Conservation (phyloP, 1,284 basidiomycete species). For the Cutaneotrichosporon sp. region DNA sequence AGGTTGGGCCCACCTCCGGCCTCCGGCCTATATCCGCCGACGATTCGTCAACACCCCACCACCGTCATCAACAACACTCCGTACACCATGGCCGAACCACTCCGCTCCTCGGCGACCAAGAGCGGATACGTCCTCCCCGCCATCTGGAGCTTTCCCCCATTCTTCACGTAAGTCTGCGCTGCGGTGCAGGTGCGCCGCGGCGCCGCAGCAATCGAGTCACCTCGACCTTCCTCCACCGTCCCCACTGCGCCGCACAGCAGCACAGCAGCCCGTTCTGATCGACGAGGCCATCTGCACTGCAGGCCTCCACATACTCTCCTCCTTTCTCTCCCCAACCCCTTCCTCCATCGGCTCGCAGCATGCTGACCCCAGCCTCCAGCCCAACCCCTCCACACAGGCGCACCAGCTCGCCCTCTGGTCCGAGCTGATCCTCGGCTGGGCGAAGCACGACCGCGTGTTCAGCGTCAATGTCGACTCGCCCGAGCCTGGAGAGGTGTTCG, state of each 20-base stretch:
- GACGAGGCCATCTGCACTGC: too few species aligned
- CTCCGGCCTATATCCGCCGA: not conserved
- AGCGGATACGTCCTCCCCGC: conserved; percentile 55
- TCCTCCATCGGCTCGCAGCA: not conserved
- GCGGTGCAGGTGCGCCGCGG: too few species aligned
- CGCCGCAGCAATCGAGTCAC: too few species aligned
- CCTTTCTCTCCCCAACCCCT: not conserved
- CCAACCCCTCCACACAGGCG: conserved; percentile 55
- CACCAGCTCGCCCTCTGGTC: conserved; percentile 58
- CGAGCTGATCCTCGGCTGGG: conserved; percentile 54
- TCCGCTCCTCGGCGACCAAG: conserved; percentile 30
- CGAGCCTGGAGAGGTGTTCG: conserved; percentile 44
- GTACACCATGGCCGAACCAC: not conserved
- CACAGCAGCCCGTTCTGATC: too few species aligned
- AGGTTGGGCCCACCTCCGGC: not conserved
- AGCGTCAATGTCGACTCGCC: conserved; percentile 48
- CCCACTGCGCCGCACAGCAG: too few species aligned
- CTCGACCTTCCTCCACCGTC: not conserved
- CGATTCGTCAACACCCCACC: not conserved
- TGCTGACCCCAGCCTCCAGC: conserved; percentile 52
- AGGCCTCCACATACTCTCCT: not conserved
- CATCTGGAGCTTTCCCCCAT: conserved; percentile 60
- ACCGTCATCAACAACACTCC: not conserved
- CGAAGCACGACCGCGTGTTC: conserved; percentile 53
- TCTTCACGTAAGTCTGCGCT: conserved; percentile 55